phyloP scores from a whole-genome alignment of 2,329 filamentous ascomycete species.

The Clathrospora elynae region DNA sequence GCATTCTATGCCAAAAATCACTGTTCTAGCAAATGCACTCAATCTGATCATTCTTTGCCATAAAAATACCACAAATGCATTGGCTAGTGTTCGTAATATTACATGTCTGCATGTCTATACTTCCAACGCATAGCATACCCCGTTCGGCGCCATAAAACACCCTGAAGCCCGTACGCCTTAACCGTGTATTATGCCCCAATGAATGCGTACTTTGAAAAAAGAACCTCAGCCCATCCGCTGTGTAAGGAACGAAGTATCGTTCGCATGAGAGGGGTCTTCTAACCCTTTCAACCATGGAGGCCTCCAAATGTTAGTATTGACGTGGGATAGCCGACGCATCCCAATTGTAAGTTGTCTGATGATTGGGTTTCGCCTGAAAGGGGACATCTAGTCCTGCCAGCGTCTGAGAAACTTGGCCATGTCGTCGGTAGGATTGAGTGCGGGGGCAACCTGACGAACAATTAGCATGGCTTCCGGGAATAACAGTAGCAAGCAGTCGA shows the following conservation, averaged over 20 bases:
- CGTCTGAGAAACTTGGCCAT: constrained; percentile 63
- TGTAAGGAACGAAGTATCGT: no score
- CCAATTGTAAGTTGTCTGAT: no score
- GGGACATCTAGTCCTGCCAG: constrained; percentile 60
- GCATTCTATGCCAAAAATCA: neutral
- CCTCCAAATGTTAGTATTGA: no score
- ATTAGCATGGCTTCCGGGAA: constrained; percentile 21
- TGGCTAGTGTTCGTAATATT: constrained; percentile 8
- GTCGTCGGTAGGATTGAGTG: constrained; percentile 56
- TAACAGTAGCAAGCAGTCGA: neutral
- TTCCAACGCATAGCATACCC: constrained; percentile 1
- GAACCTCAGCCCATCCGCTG: no score
- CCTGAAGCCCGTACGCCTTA: constrained; percentile 16
- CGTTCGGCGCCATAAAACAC: constrained; percentile 2
- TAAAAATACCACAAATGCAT: constrained; percentile 2
- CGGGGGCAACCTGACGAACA: constrained; percentile 57
- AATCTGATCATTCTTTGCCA: neutral
- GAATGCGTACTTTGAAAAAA: neutral
- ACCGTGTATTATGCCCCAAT: no score
- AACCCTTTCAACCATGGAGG: no score
- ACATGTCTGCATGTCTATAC: constrained; percentile 14
- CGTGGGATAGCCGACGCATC: no score
- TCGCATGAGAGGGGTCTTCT: no score
- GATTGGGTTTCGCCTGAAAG: no score
- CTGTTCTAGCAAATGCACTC: neutral